phyloP scores from a whole-genome alignment of 179 eudicot species.

The Pouteria campechiana region DNA sequence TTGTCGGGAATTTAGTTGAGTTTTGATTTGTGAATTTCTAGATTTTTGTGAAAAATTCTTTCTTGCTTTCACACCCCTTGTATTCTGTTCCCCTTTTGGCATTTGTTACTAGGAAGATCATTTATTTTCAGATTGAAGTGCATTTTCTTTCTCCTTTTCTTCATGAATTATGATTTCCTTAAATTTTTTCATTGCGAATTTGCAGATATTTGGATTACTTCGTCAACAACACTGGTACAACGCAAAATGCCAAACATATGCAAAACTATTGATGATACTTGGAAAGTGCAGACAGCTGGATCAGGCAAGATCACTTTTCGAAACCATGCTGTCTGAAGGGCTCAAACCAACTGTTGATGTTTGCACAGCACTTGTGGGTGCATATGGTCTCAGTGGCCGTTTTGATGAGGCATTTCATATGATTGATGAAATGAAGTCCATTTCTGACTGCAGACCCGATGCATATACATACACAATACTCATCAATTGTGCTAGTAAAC shows the following conservation, averaged over 20 bases:
- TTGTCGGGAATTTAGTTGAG: no score
- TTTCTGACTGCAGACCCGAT: constrained; percentile 69
- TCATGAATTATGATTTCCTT: no score
- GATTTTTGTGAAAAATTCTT: no score
- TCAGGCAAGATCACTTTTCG: constrained; percentile 65
- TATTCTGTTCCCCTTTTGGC: no score
- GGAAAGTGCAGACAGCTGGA: constrained; percentile 74
- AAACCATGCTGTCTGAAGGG: constrained; percentile 63
- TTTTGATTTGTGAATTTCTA: no score
- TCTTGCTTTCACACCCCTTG: no score
- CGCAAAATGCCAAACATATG: constrained; percentile 66
- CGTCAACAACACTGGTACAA: constrained; percentile 91
- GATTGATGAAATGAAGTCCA: constrained; percentile 57
- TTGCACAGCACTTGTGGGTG: constrained; percentile 66
- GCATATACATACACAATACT: constrained; percentile 65
- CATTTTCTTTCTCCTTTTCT: no score
- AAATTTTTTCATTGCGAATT: neutral
- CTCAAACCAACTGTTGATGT: constrained; percentile 65
- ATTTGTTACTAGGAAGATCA: no score
- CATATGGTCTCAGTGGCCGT: constrained; percentile 56
- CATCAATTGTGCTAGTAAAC: constrained; percentile 53
- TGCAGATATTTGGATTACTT: constrained; percentile 71
- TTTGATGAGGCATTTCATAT: constrained; percentile 55
- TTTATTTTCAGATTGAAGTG: no score
- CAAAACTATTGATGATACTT: constrained; percentile 72